Evolutionary conservation across 1,284 basidiomycete species (phyloP).

Genomic region (Mycosarcoma maydis): DNA sequence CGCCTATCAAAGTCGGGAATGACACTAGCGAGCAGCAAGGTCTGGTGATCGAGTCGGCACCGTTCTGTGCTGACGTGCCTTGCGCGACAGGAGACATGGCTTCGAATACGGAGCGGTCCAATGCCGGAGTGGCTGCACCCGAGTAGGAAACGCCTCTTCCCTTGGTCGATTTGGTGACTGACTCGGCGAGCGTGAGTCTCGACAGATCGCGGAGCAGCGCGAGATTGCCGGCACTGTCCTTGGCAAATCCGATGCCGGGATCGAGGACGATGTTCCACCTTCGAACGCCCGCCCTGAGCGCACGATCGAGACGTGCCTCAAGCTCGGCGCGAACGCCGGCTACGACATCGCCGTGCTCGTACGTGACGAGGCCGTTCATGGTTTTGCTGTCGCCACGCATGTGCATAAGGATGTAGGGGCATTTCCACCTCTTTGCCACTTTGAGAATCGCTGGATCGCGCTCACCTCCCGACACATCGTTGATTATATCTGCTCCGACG

Average conservation of each 20-base stretch:
- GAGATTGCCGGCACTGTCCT: conserved; percentile 80
- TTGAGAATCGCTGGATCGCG: conserved; percentile 73
- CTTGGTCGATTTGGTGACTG: conserved; percentile 34
- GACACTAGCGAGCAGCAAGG: conserved; percentile 45
- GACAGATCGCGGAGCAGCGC: conserved; percentile 69
- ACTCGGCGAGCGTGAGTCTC: conserved; percentile 21
- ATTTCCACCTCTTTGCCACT: conserved; percentile 70
- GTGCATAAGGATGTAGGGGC: conserved; percentile 88
- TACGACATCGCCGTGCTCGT: conserved; percentile 77
- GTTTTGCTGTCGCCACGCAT: conserved; percentile 78
- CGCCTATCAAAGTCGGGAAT: conserved; percentile 60
- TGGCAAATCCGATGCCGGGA: conserved; percentile 95
- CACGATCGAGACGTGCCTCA: conserved; percentile 74
- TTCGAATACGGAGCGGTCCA: conserved; percentile 14
- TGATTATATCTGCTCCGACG: conserved; percentile 91
- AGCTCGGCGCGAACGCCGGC: conserved; percentile 80
- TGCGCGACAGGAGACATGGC: conserved; percentile 10
- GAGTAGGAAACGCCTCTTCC: conserved; percentile 21
- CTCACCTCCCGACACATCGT: conserved; percentile 87
- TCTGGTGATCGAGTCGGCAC: conserved; percentile 19
- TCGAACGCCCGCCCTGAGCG: conserved; percentile 81
- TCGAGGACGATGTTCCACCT: conserved; percentile 92
- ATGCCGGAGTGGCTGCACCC: conserved; percentile 26
- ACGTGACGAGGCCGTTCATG: conserved; percentile 70
- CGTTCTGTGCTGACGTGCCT: not conserved